These are phyloP conservation scores for Coelastrella sp. DNA, from an alignment of 139 green algal species.

Conservation along the genomic window DNA sequence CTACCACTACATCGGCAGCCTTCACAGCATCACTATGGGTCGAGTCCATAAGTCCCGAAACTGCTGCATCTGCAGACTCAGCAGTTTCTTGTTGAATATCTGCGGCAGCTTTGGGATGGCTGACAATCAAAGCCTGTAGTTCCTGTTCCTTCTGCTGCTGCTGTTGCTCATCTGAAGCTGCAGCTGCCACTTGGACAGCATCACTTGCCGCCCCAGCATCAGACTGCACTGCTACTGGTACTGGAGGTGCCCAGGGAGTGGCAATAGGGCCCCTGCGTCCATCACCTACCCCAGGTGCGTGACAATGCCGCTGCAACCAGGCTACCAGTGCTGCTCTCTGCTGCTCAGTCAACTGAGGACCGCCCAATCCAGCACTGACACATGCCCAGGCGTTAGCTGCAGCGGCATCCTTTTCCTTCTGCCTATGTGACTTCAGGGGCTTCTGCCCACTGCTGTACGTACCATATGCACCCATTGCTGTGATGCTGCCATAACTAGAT, in stretches of 20 bases:
- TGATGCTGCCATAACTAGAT: not conserved
- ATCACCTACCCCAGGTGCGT: not conserved
- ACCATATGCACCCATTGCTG: not conserved
- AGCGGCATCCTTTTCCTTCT: not conserved
- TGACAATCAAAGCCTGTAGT: not conserved
- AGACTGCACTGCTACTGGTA: not conserved
- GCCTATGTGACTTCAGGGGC: not conserved
- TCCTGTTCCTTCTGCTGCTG: slow-evolving; percentile 26
- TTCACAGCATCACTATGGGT: not conserved
- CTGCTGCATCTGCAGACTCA: not conserved
- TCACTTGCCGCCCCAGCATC: not conserved
- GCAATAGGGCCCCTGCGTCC: not conserved
- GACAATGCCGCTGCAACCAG: slow-evolving; percentile 38
- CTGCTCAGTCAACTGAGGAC: not conserved
- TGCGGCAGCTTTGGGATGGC: too few species aligned
- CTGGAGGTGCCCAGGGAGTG: not conserved
- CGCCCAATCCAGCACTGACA: not conserved
- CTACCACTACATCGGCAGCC: not conserved
- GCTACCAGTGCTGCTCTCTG: not conserved
- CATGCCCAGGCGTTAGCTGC: slow-evolving; percentile 13
- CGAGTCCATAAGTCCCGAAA: too few species aligned
- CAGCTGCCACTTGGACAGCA: not conserved
- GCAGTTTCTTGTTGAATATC: too few species aligned
- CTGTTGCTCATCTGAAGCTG: slow-evolving; percentile 7
- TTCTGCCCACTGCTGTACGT: not conserved